Evolutionary conservation across 805 yeast species (phyloP), one percentile per base, ranked within the genome.

Genomic region (Schwanniomyces pseudopolymorphus): DNA sequence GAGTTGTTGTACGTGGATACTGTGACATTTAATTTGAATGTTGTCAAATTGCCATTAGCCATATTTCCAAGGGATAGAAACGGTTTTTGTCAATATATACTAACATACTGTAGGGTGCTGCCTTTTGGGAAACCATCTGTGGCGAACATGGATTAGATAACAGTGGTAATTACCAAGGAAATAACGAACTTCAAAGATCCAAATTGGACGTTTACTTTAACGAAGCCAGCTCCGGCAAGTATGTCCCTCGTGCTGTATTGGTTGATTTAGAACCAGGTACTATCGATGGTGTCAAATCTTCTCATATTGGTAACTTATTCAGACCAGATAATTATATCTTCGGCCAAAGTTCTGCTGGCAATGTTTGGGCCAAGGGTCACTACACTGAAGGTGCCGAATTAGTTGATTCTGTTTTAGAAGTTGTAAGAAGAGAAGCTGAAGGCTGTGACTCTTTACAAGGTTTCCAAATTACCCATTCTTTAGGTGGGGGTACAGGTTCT

Each of bases 341-440:
- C 62, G 96, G 96, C 41, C 95, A 89, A 69, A 81, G 91, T 24
- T 87, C 96, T 22, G 97, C 97, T 1, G 97, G 96, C 59, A 90
- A 90, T 63, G 95, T 88, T 59, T 90, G 97, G 97, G 97, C 97
- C 46, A 90, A 89, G 69, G 97, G 97, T 63, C 94, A 87, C 72
- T 90, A 90, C 76, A 90, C 97, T 33, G 97, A 90, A 70, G 97
- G 97, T 59, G 96, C 97, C 4, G 97, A 90, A 75, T 78, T 90
- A 55, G 91, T 88, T 37, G 96, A 90, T 62, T 80, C 89, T 20
- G 96, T 90, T 17, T 70, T 90, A 78, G 97, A 90, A 56, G 89
- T 87, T 28, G 82, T 90, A 40, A 84, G 97, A 74, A 85, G 96
- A 69, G 97, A 90, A 70, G 96, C 95, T 27, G 97, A 90, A 74